Base-by-base conservation (phyloP, 176 grass and related monocot genomes). In the Melocanna baccifera region DNA sequence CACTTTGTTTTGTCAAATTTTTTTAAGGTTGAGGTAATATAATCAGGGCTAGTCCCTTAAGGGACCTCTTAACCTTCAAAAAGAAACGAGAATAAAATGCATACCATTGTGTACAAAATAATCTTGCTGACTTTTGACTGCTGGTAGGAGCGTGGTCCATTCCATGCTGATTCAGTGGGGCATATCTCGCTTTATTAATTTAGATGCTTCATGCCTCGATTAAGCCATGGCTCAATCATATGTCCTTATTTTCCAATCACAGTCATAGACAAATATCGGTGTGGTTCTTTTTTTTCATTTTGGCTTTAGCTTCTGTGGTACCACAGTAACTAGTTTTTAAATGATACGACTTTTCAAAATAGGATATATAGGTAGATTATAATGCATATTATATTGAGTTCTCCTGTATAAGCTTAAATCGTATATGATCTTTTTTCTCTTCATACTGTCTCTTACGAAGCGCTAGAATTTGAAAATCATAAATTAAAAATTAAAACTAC, bases 51-150 rank as follows among this genome's bases (percentile, higher is more conserved):
- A 32, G 32, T 32, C 2, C 55, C 2, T 58, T 58, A 11, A n/a
- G 22, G 1, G 16, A 58, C 55, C 55, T 32, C 32, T 32, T 32
- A 32, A 32, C 22, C 2, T 58, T 28, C 22, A 45, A 71, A 71
- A 70, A 9, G 53, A 57, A 59, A 28, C 28, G 41, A 47, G 69
- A 71, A 71, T 71, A 71, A 71, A 45, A 11, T 62, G 40, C 53
- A 72, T 43, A 19, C 67, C 56, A 71, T 82, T 16, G 40, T 82
- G 15, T 82, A 42, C 23, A 46, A 69, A 82, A 61, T 20, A 62
- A n/a, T 82, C 73, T 70, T 85, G 77, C 83, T 88, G 67, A 79
- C 83, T 59, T 73, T 80, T 70, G 78, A 79, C 57, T 90, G 22
- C 41, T 84, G 78, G 67, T 81, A 69, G 68, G 77, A 75, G 68